A percentile compares a stretch with the other conserved stretches of the same genome.
Conservation (phyloP, 2,329 filamentous ascomycete species). For the Xylaria sp. region DNA sequence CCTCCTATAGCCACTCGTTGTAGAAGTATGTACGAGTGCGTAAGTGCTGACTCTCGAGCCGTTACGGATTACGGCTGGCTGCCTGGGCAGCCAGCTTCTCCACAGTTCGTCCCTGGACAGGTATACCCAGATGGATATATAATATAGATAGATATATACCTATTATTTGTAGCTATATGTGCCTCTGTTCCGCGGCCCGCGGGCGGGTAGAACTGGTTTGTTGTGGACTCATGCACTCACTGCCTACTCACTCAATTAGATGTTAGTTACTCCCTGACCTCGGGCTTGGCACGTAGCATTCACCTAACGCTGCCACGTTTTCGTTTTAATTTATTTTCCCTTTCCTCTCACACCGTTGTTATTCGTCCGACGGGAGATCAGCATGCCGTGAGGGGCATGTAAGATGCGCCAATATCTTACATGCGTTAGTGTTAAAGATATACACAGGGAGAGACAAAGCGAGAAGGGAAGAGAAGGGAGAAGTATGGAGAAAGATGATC, state of each 20-base stretch:
- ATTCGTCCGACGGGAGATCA: constrained; percentile 21
- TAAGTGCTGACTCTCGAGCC: no score
- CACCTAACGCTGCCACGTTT: constrained; percentile 12
- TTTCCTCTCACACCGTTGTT: background rate
- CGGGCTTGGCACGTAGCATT: constrained; percentile 30
- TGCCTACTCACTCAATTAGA: no score
- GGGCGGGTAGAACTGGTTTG: constrained; percentile 13
- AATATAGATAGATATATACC: no score
- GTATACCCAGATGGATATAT: no score
- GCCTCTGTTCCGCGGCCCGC: constrained; percentile 21
- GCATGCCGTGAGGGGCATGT: constrained; percentile 8
- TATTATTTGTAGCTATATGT: background rate
- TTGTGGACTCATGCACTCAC: background rate
- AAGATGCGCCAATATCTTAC: background rate
- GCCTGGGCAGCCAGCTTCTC: background rate
- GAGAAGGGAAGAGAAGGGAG: background rate
- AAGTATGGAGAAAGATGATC: no score
- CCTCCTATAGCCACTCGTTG: background rate
- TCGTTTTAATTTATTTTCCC: background rate
- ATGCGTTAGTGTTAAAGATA: background rate
- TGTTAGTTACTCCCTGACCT: background rate
- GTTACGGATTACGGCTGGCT: no score
- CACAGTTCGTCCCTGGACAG: no score
- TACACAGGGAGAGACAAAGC: background rate
- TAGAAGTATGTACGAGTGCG: background rate